Percentiles rank a stretch among this genome's conserved stretches.
Conservation (phyloP, 2,329 filamentous ascomycete genomes). For the Juglanconis oblonga region DNA sequence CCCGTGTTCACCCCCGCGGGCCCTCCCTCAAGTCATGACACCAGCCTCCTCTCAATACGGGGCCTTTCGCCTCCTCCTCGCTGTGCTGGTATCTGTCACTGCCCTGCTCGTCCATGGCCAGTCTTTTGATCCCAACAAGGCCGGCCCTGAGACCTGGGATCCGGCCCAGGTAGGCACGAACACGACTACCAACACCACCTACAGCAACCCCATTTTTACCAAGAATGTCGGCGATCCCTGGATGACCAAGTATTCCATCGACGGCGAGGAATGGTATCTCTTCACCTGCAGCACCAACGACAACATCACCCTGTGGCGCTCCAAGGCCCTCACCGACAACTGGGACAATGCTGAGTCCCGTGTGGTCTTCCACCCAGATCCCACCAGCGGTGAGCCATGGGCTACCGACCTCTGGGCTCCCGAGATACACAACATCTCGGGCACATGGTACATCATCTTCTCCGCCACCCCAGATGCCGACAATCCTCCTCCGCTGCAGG, state of each 20-base stretch:
- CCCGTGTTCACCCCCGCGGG: background rate
- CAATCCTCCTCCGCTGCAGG: constrained; percentile 30
- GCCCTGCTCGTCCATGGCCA: constrained; percentile 21
- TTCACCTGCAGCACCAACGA: constrained; percentile 37
- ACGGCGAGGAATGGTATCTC: constrained; percentile 35
- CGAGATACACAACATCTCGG: constrained; percentile 33
- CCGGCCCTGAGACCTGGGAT: constrained; percentile 28
- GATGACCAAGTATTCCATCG: constrained; percentile 32
- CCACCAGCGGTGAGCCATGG: constrained; percentile 30
- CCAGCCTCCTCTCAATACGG: background rate
- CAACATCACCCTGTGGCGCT: constrained; percentile 37
- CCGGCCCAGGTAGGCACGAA: constrained; percentile 31
- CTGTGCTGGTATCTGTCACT: constrained; percentile 10
- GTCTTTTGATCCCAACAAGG: constrained; percentile 31
- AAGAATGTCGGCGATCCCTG: constrained; percentile 37
- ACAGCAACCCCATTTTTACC: constrained; percentile 38
- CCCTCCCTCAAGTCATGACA: background rate
- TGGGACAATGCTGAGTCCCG: constrained; percentile 37
- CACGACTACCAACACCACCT: constrained; percentile 35
- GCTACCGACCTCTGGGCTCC: constrained; percentile 35
- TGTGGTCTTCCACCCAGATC: constrained; percentile 33
- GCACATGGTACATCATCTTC: constrained; percentile 32
- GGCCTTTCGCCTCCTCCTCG: background rate
- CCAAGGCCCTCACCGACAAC: constrained; percentile 35
- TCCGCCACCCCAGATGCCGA: constrained; percentile 32